These are phyloP conservation scores for Xylaria sp. DNA, from an alignment of 2,329 filamentous ascomycete genomes.

Conservation along the genomic window DNA sequence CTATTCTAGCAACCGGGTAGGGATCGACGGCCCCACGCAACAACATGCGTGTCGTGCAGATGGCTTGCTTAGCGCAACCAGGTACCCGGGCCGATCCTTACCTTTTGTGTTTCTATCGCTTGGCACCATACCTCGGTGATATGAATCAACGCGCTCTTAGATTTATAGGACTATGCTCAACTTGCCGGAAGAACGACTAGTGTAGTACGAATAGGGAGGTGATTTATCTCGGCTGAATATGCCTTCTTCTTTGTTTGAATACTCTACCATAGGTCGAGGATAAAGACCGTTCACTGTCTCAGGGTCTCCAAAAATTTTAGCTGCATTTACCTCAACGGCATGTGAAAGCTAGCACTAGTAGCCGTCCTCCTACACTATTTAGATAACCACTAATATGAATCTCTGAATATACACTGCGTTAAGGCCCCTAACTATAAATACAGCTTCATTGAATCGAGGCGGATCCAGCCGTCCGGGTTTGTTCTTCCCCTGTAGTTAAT, in stretches of 20 bases:
- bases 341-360: background rate
- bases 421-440: background rate
- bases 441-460: background rate
- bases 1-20: conserved; percentile 12
- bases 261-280: background rate
- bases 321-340: background rate
- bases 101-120: conserved; percentile 7
- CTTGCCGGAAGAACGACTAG: background rate
- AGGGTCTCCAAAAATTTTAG: background rate
- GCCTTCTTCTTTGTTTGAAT: background rate
- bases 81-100: conserved; percentile 26
- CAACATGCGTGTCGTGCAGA: conserved; percentile 25
- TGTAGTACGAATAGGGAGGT: background rate
- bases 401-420: background rate
- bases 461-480: background rate
- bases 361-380: background rate
- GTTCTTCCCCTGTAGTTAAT: background rate
- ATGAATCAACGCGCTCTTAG: conserved; percentile 7
- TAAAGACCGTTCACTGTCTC: background rate
- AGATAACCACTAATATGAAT: background rate
- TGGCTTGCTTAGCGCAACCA: conserved; percentile 23
- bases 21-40: conserved; percentile 22
- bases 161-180: background rate
- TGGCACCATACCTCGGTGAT: background rate
- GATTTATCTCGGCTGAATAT: conserved; percentile 1